Evolutionary conservation across 192 early-diverging fungal genomes (phyloP), one percentile per base, ranked within the genome.

Genomic region (Coemansia reversa): DNA sequence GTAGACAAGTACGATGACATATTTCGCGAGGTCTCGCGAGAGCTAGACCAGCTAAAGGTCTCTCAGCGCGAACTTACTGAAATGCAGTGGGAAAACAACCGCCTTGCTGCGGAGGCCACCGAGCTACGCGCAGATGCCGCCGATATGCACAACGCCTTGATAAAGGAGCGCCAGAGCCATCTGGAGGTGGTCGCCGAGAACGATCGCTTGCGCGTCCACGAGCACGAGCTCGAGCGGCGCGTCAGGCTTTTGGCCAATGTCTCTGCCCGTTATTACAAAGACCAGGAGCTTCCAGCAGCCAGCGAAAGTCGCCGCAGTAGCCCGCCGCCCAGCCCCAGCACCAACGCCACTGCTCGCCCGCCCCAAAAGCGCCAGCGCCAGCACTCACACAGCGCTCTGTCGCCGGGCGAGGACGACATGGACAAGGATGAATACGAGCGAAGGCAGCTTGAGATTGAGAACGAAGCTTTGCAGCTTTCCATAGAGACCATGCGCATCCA

Each of bases 401-500:
- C 32, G 8, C 22, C 67, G 0, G 71, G 58, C 27, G 66, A 72
- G 0, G 65, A 67, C 29, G 51, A 19, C 7, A 25, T 47, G 11
- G 27, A 32, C 11, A 55, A 25, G 16, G 65, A 62, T 16, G 67
- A 70, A 33, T 74, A 50, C 51, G 67, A 70, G 47, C 60, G 61
- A 9, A 64, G 72, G 63, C 66, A 81, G 56, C 63, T 81, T n/a
- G 67, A 72, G 27, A 72, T 81, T 33, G 79, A 81, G 27, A 76
- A 76, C 58, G 74, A 81, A 47, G 72, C 79, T 28, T 50, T 81
- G 2, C 62, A 73, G 56, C 66, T 81, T 20, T 63, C 74, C 9
- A 70, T 81, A 42, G 79, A 81, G 59, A 81, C 74, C 4, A 81
- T 81, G 74, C 79, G 79, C 49, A 81, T 81, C 24, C 79, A 81